These are phyloP conservation scores for Nemania bipapillata DNA, from an alignment of 2,329 filamentous ascomycete genomes.

Conservation along the genomic window DNA sequence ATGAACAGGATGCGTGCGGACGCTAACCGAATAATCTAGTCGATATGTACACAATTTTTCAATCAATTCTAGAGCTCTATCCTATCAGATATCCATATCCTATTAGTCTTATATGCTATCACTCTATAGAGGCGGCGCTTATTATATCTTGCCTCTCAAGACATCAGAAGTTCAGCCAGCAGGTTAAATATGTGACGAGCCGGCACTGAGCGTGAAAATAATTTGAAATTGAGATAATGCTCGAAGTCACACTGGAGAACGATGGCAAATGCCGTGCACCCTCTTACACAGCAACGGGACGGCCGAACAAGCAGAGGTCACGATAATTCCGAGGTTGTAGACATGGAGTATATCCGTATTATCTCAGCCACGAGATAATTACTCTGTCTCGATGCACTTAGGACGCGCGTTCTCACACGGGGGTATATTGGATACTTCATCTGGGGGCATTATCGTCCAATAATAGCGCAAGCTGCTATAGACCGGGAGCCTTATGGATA, in stretches of 20 bases:
- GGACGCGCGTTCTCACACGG: constrained; percentile 15
- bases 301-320: neutral
- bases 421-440: neutral
- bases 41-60: neutral
- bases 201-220: neutral
- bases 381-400: neutral
- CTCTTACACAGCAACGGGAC: neutral
- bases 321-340: neutral
- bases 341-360: neutral
- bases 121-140: constrained; percentile 1
- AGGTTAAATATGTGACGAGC: neutral
- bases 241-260: neutral
- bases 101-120: neutral
- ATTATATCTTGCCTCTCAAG: neutral
- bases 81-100: neutral
- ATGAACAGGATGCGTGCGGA: neutral
- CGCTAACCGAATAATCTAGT: neutral
- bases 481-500: neutral
- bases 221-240: neutral
- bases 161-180: neutral
- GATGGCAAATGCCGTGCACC: neutral
- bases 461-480: neutral
- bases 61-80: neutral
- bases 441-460: neutral
- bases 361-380: neutral